Percentiles rank a stretch among this genome's conserved stretches.
Conservation (phyloP, 139 green algal species). For the Closterium sp. region DNA sequence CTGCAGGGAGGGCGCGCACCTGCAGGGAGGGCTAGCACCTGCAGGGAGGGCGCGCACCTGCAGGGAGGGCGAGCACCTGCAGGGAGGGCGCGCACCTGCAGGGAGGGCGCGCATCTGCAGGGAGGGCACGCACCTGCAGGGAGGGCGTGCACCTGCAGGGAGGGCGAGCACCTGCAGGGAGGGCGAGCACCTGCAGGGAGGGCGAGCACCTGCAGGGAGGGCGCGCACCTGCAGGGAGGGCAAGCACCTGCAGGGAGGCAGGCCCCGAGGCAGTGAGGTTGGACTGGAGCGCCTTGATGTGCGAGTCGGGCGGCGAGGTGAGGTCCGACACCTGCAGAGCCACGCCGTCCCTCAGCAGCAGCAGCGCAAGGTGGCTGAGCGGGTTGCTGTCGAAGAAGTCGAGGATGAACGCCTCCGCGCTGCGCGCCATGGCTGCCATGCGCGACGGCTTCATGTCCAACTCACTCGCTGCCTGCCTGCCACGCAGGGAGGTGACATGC, state of each 20-base stretch:
- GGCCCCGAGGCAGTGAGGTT: slow-evolving; percentile 15
- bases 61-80: too few species aligned
- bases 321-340: slow-evolving; percentile 61
- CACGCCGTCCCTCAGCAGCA: slow-evolving; percentile 78
- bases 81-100: too few species aligned
- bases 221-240: neutral
- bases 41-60: too few species aligned
- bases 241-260: slow-evolving; percentile 25
- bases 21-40: too few species aligned
- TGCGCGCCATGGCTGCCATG: slow-evolving; percentile 62
- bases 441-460: slow-evolving; percentile 80
- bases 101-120: too few species aligned
- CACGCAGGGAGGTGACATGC: neutral
- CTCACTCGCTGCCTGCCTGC: slow-evolving; percentile 57
- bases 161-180: too few species aligned
- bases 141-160: too few species aligned
- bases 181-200: too few species aligned
- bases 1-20: too few species aligned
- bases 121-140: too few species aligned
- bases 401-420: slow-evolving; percentile 69
- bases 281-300: slow-evolving; percentile 45
- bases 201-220: too few species aligned
- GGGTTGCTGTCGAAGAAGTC: slow-evolving; percentile 97
- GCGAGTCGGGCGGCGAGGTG: slow-evolving; percentile 49
- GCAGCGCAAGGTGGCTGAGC: slow-evolving; percentile 82